These are phyloP conservation scores for Picochlorum sp. DNA, from an alignment of 139 green algal species.

Conservation along the genomic window DNA sequence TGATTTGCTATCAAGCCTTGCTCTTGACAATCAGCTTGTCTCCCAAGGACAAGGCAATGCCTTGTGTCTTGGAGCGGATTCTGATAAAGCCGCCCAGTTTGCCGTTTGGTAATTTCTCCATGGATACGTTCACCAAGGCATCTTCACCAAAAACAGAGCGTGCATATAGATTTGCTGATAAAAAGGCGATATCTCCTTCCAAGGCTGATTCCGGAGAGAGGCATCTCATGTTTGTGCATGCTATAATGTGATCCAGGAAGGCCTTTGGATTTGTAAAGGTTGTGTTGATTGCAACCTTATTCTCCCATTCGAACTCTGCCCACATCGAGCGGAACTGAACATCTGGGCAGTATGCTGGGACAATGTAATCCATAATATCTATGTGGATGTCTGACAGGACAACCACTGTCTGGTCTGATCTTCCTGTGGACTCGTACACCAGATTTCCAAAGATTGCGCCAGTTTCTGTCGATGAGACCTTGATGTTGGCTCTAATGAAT, in stretches of 20 bases:
- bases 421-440: slow-evolving; percentile 85
- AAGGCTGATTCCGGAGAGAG: slow-evolving; percentile 82
- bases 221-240: slow-evolving; percentile 95
- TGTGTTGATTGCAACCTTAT: slow-evolving; percentile 98
- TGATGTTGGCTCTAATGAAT: slow-evolving; percentile 29
- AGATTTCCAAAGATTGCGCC: slow-evolving; percentile 99
- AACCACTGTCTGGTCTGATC: slow-evolving; percentile 69
- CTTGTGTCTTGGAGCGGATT: slow-evolving; percentile 76
- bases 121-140: slow-evolving; percentile 92
- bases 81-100: slow-evolving; percentile 89
- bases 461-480: slow-evolving; percentile 96
- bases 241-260: slow-evolving; percentile 93
- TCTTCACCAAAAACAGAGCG: slow-evolving; percentile 93
- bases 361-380: slow-evolving; percentile 99
- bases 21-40: slow-evolving; percentile 99
- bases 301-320: slow-evolving; percentile 99
- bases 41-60: slow-evolving; percentile 86
- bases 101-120: slow-evolving; percentile 83
- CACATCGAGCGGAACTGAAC: slow-evolving; percentile 89
- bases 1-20: slow-evolving; percentile 42
- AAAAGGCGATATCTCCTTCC: slow-evolving; percentile 84
- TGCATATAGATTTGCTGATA: slow-evolving; percentile 97
- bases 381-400: slow-evolving; percentile 99
- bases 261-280: slow-evolving; percentile 67
- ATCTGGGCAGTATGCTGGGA: slow-evolving; percentile 76